Percentiles rank a stretch among this genome's conserved stretches.
phyloP scores from a whole-genome alignment of 106 monocot species.

The Ottelia alismoides region DNA sequence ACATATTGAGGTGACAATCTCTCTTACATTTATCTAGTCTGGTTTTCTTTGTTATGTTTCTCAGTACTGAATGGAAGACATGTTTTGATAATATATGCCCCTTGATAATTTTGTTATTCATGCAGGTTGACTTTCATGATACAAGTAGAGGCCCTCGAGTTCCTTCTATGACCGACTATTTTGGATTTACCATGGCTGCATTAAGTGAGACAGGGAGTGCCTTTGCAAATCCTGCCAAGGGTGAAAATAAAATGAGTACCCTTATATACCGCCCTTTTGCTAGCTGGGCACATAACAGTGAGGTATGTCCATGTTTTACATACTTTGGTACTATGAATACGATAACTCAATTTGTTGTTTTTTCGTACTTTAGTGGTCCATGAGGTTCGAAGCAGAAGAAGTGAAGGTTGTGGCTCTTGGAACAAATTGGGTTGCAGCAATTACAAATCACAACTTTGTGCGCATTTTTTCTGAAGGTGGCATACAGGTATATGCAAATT shows the following conservation, averaged over 20 bases:
- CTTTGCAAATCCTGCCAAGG: slow-evolving; percentile 89
- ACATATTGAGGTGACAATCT: slow-evolving; percentile 96
- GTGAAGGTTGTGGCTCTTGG: slow-evolving; percentile 94
- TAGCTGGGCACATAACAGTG: slow-evolving; percentile 98
- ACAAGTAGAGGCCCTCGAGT: slow-evolving; percentile 95
- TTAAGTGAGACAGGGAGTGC: slow-evolving; percentile 83
- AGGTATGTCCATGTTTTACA: slow-evolving; percentile 43
- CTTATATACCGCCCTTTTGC: slow-evolving; percentile 96
- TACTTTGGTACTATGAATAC: no score
- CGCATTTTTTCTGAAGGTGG: slow-evolving; percentile 92
- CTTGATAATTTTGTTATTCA: no score
- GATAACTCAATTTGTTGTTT: no score
- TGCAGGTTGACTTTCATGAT: slow-evolving; percentile 96
- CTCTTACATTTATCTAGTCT: no score
- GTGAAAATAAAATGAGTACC: slow-evolving; percentile 86
- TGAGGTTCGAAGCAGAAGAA: slow-evolving; percentile 96
- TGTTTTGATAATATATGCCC: no score
- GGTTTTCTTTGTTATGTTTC: neutral
- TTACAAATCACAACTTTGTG: slow-evolving; percentile 72
- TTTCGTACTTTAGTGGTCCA: slow-evolving; percentile 76
- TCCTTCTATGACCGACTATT: slow-evolving; percentile 97
- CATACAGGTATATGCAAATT: slow-evolving; percentile 53
- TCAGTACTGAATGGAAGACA: no score
- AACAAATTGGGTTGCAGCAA: slow-evolving; percentile 75
- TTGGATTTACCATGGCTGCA: slow-evolving; percentile 95